Evolutionary conservation across 768 basidiomycete genomes (phyloP).

Genomic region (Termitomyces sp.): DNA sequence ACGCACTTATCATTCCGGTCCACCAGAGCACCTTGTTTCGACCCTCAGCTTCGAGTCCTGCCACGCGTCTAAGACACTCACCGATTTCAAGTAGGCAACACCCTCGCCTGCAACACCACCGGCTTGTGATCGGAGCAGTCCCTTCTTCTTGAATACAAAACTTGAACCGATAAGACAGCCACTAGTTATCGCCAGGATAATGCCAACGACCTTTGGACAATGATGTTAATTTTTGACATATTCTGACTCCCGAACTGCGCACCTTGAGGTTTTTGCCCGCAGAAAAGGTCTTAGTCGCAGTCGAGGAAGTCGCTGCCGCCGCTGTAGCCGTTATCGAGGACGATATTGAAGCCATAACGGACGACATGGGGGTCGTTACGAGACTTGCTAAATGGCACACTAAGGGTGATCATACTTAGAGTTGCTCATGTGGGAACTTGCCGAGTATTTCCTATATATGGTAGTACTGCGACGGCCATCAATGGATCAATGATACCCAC

Average conservation of each 20-base stretch:
- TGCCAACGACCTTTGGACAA: constrained; percentile 60
- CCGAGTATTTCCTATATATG: background rate
- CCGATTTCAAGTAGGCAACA: constrained; percentile 92
- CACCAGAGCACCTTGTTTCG: constrained; percentile 82
- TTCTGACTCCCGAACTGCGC: background rate
- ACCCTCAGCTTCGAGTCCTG: constrained; percentile 10
- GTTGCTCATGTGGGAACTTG: background rate
- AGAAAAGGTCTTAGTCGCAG: constrained; percentile 30
- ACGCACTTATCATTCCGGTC: constrained; percentile 85
- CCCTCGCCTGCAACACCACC: constrained; percentile 80
- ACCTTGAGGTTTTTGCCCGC: constrained; percentile 52
- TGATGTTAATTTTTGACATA: constrained; percentile 6
- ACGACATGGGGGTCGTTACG: constrained; percentile 23
- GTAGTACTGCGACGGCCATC: too few species aligned
- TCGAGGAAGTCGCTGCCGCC: constrained; percentile 37
- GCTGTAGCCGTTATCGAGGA: constrained; percentile 30
- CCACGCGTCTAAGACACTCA: constrained; percentile 33
- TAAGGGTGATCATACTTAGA: background rate
- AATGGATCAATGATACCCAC: too few species aligned
- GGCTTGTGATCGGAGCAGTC: constrained; percentile 74
- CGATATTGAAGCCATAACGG: constrained; percentile 22
- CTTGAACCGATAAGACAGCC: constrained; percentile 88
- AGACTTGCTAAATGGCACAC: constrained; percentile 1
- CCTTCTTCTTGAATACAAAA: constrained; percentile 99
- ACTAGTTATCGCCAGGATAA: constrained; percentile 70